Evolutionary conservation across 2,329 filamentous ascomycete species (phyloP).

Genomic region (Scedosporium boydii): DNA sequence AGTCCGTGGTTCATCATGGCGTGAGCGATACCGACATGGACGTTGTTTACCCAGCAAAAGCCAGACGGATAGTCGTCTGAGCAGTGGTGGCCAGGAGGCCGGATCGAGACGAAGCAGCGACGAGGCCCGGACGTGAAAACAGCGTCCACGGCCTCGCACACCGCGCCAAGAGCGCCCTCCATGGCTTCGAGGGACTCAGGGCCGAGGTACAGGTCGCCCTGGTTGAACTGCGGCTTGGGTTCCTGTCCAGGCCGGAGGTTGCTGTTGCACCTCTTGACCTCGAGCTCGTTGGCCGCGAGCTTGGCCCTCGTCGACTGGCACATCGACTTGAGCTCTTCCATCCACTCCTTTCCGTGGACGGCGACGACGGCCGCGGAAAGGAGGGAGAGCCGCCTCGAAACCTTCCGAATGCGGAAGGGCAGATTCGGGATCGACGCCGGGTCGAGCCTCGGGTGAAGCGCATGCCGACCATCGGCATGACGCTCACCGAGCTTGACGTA

Average conservation of each 20-base stretch:
- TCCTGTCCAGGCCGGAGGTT: conserved; percentile 25
- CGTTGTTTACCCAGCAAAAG: conserved; percentile 98
- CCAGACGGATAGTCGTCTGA: conserved; percentile 82
- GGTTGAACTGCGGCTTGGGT: conserved; percentile 52
- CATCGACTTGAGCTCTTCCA: conserved; percentile 81
- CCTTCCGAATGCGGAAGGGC: conserved; percentile 81
- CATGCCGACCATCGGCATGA: conserved; percentile 60
- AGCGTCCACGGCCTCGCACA: conserved; percentile 84
- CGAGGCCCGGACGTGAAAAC: conserved; percentile 61
- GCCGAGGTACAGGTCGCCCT: conserved; percentile 87
- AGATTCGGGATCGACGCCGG: conserved; percentile 45
- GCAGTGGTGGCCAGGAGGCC: conserved; percentile 93
- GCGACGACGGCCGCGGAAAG: conserved; percentile 72
- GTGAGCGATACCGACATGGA: conserved; percentile 93
- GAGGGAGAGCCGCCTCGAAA: conserved; percentile 60
- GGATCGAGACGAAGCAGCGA: conserved; percentile 82
- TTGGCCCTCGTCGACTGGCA: conserved; percentile 72
- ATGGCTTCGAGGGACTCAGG: conserved; percentile 78
- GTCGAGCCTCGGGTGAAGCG: conserved; percentile 55
- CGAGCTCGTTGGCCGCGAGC: conserved; percentile 60
- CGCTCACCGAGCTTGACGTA: conserved; percentile 85
- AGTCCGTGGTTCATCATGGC: conserved; percentile 74
- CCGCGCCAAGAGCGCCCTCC: conserved; percentile 82
- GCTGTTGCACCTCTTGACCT: conserved; percentile 44
- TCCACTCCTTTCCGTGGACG: conserved; percentile 87